These are phyloP conservation scores for Gigaspora rosea DNA, from an alignment of 192 early-diverging fungal genomes.

Conservation along the genomic window DNA sequence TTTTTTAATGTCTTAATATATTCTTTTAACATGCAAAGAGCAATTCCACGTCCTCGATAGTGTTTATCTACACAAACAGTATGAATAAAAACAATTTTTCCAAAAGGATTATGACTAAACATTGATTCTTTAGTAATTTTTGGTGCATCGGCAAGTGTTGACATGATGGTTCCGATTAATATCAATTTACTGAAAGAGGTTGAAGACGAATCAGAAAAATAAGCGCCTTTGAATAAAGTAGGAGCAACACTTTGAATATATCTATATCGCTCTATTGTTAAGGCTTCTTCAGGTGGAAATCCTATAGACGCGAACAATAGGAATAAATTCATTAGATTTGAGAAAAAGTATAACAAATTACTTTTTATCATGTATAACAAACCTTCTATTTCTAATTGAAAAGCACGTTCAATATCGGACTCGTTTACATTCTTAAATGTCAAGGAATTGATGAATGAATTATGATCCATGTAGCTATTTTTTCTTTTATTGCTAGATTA, in stretches of 20 bases:
- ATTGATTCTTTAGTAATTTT: constrained; percentile 67
- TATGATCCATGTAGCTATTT: no score
- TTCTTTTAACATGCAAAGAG: constrained; percentile 46
- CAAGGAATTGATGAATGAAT: not conserved
- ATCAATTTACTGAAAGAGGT: not conserved
- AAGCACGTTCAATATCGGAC: constrained; percentile 21
- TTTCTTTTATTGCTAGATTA: no score
- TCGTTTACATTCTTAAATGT: not conserved
- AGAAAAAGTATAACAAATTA: not conserved
- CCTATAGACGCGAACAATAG: constrained; percentile 20
- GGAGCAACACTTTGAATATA: constrained; percentile 42
- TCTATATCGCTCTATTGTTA: constrained; percentile 40
- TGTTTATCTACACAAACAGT: constrained; percentile 59
- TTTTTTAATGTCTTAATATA: constrained; percentile 48
- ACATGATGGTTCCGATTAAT: constrained; percentile 62
- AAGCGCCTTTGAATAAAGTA: constrained; percentile 45
- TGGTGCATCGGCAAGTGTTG: constrained; percentile 46
- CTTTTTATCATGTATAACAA: not conserved
- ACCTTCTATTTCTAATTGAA: constrained; percentile 31
- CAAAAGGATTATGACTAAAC: constrained; percentile 59
- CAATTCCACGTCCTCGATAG: constrained; percentile 60
- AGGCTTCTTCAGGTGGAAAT: constrained; percentile 52
- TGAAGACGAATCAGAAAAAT: constrained; percentile 27
- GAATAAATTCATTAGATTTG: not conserved
- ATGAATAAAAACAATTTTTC: constrained; percentile 66